A percentile compares a stretch with the other conserved stretches of the same genome.
phyloP scores from a whole-genome alignment of 371 early-diverging fungal species.

The Mucor ambiguus region DNA sequence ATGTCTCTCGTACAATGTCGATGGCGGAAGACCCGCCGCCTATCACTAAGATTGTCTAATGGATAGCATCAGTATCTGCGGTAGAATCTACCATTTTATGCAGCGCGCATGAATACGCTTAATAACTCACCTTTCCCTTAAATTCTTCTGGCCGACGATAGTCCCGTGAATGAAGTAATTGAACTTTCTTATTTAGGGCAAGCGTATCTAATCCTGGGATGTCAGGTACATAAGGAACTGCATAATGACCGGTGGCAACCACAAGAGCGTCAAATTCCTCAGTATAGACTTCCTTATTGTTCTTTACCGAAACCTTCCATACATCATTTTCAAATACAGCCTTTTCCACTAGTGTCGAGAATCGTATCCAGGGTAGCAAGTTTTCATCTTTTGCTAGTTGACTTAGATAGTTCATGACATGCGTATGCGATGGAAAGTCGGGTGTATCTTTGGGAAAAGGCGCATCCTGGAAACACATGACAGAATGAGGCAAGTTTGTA shows the following conservation, averaged over 20 bases:
- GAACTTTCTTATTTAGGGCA: slow-evolving; percentile 11
- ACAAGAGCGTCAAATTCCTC: slow-evolving; percentile 58
- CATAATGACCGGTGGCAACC: slow-evolving; percentile 64
- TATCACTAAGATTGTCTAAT: slow-evolving; percentile 47
- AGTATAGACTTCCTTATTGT: neutral
- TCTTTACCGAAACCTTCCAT: slow-evolving; percentile 23
- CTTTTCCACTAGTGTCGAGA: slow-evolving; percentile 46
- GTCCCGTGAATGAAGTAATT: slow-evolving; percentile 56
- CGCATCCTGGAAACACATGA: slow-evolving; percentile 60
- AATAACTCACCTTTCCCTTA: slow-evolving; percentile 36
- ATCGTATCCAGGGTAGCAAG: slow-evolving; percentile 35
- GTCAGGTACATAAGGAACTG: slow-evolving; percentile 58
- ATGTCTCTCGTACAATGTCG: slow-evolving; percentile 57
- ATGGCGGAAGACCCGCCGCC: slow-evolving; percentile 54
- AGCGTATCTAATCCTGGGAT: slow-evolving; percentile 41
- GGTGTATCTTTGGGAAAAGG: slow-evolving; percentile 43
- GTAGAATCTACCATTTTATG: neutral
- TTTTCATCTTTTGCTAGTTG: slow-evolving; percentile 33
- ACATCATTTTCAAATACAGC: slow-evolving; percentile 26
- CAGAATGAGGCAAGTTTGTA: slow-evolving; percentile 61
- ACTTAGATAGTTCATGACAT: slow-evolving; percentile 54
- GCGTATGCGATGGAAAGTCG: slow-evolving; percentile 45
- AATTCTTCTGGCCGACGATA: slow-evolving; percentile 52
- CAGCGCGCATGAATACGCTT: neutral
- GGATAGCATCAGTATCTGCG: neutral